Evolutionary conservation across 2,329 filamentous ascomycete species (phyloP).

Genomic region (Pestalotiopsis sp.): DNA sequence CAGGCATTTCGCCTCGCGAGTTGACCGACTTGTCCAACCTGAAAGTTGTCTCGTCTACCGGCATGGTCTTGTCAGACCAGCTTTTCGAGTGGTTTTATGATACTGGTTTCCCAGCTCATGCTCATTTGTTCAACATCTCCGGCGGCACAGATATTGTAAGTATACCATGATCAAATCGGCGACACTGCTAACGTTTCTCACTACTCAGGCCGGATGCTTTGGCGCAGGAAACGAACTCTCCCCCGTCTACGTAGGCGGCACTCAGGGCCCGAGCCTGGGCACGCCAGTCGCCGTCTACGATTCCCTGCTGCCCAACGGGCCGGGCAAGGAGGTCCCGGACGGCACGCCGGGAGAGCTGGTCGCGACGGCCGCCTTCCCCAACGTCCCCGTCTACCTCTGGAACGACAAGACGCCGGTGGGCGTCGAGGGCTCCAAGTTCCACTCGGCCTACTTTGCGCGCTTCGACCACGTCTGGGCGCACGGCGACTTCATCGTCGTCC

Average conservation of each 20-base stretch:
- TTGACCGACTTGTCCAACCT: constrained; percentile 66
- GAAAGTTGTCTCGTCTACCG: constrained; percentile 68
- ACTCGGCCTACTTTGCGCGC: constrained; percentile 62
- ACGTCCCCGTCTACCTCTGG: constrained; percentile 71
- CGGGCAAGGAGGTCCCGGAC: constrained; percentile 46
- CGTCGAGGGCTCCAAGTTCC: constrained; percentile 58
- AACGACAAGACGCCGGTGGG: constrained; percentile 46
- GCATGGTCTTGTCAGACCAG: constrained; percentile 79
- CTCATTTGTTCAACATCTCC: constrained; percentile 74
- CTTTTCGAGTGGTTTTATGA: constrained; percentile 82
- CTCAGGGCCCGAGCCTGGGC: constrained; percentile 52
- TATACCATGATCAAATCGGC: constrained; percentile 5
- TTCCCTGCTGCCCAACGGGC: constrained; percentile 52
- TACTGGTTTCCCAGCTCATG: constrained; percentile 65
- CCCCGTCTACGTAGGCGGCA: constrained; percentile 64
- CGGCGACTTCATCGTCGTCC: constrained; percentile 75
- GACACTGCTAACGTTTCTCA: neutral
- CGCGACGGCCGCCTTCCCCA: constrained; percentile 71
- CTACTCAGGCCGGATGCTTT: constrained; percentile 59
- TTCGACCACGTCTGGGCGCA: constrained; percentile 78
- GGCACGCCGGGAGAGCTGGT: constrained; percentile 78
- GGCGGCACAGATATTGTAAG: constrained; percentile 77
- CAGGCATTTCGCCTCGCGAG: constrained; percentile 62
- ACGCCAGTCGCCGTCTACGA: constrained; percentile 63
- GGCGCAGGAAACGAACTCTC: constrained; percentile 67